Base-by-base conservation (phyloP, 306 rosid genomes). In the Cicer arietinum region DNA sequence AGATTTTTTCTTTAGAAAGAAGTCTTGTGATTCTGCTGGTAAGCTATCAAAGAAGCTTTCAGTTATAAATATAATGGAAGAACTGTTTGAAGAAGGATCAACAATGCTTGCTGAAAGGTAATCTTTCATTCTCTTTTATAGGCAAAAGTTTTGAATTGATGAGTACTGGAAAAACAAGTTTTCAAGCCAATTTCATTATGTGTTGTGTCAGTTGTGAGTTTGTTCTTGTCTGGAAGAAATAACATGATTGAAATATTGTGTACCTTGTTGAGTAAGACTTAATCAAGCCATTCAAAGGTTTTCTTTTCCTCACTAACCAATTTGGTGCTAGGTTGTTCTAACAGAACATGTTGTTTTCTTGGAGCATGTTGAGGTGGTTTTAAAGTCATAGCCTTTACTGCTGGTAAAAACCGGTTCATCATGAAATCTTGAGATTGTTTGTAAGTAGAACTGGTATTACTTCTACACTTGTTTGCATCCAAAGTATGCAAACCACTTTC, bases 41-140 rank as follows among this genome's bases (percentile, higher is more conserved):
- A 91, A 94, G 73, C 81, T 91, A 50, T 82, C 97, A 8, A 91
- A 91, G 86, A 94, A 88, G 83, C 90, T 94, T 56, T 91, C 96
- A 18, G 88, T 97, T 74, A 81, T 88, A 61, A 89, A 88, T 67
- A 83, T 90, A 48, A 97, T 94, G 66, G 98, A 94, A 78, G 98
- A 94, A 76, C 78, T 94, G 42, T 94, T 94, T 44, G 98, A 94
- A 88, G 98, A 94, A 79, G 97, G 98, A 74, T 94, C 98, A 1
- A 97, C 98, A 7, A 89, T 94, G 98, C 96, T 94, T 75, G 98
- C 98, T 64, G 98, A 94, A 86, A 91, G 98, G 98, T 94, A 46
- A 69, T 77, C 30, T 61, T 12, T 53, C 52, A 4, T 63, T 81
- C 54, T 74, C 25, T 47, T 67, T 25, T 54, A 6, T 61, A 53